Evolutionary conservation across 2,329 filamentous ascomycete species (phyloP).

Genomic region (Lecanicillium sp.): DNA sequence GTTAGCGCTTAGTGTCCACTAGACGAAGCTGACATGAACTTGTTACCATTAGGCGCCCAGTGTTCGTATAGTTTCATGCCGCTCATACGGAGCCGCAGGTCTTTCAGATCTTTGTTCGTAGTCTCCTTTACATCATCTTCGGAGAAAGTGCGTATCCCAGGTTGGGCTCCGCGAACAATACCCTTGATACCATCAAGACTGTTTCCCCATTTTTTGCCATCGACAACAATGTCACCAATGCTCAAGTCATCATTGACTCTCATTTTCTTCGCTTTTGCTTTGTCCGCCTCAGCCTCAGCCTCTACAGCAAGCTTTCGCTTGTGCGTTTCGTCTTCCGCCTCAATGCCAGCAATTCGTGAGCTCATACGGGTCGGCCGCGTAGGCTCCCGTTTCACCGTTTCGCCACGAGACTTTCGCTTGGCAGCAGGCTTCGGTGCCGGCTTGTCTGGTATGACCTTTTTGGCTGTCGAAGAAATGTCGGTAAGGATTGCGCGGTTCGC

Average conservation of each 20-base stretch:
- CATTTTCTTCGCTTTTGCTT: constrained; percentile 48
- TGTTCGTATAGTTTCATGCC: constrained; percentile 71
- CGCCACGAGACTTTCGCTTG: constrained; percentile 21
- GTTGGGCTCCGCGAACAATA: constrained; percentile 59
- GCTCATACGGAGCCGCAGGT: constrained; percentile 68
- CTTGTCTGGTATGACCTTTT: constrained; percentile 57
- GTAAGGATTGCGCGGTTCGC: constrained; percentile 75
- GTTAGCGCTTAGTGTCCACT: background rate
- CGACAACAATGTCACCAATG: constrained; percentile 69
- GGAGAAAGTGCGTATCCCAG: constrained; percentile 76
- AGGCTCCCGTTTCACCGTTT: constrained; percentile 38
- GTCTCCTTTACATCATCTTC: constrained; percentile 78
- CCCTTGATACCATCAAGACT: constrained; percentile 56
- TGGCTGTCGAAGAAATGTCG: constrained; percentile 64
- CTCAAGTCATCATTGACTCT: constrained; percentile 52
- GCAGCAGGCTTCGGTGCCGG: constrained; percentile 34
- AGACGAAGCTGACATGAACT: constrained; percentile 4
- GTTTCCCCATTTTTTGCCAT: constrained; percentile 67
- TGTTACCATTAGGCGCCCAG: constrained; percentile 68
- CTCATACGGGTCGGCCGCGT: constrained; percentile 47
- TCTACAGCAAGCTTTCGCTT: constrained; percentile 47
- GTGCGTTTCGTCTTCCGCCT: constrained; percentile 35
- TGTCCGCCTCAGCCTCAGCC: constrained; percentile 29
- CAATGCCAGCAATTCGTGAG: constrained; percentile 47
- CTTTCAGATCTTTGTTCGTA: constrained; percentile 65